Percentiles rank a stretch among this genome's conserved stretches.
These are phyloP conservation scores for Bombardia bombarda DNA, from an alignment of 495 filamentous ascomycete genomes.

Conservation along the genomic window DNA sequence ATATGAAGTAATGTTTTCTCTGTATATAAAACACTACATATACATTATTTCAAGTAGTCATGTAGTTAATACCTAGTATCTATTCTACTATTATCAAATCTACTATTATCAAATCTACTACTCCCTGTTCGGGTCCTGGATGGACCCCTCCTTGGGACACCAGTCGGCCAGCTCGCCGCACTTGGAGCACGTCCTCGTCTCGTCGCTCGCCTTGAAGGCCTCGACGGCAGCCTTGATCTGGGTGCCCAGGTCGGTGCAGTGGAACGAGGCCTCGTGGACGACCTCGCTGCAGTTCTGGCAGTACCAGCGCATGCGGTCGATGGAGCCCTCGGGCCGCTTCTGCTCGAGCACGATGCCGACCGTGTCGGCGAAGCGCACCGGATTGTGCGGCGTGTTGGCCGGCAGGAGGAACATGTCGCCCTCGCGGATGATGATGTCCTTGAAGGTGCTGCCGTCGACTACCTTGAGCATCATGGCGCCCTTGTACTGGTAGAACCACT, in stretches of 20 bases:
- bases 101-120: neutral
- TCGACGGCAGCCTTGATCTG: slow-evolving; percentile 95
- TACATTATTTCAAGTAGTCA: neutral
- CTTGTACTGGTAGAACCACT: slow-evolving; percentile 96
- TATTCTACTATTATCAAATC: neutral
- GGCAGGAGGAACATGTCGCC: slow-evolving; percentile 94
- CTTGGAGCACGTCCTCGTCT: slow-evolving; percentile 64
- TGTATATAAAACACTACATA: neutral
- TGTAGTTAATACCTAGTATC: neutral
- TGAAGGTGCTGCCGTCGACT: slow-evolving; percentile 61
- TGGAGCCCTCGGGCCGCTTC: slow-evolving; percentile 54
- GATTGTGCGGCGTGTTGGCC: slow-evolving; percentile 80
- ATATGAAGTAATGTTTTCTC: neutral
- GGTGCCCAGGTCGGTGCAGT: slow-evolving; percentile 88
- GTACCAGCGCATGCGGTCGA: slow-evolving; percentile 90
- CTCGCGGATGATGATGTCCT: slow-evolving; percentile 82
- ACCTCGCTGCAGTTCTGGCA: slow-evolving; percentile 61
- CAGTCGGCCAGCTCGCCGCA: slow-evolving; percentile 68
- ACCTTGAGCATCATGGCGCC: slow-evolving; percentile 92
- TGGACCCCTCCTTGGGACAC: slow-evolving; percentile 39
- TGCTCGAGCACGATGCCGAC: slow-evolving; percentile 88
- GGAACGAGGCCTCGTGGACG: slow-evolving; percentile 81
- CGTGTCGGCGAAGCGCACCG: slow-evolving; percentile 55
- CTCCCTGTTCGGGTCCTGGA: slow-evolving; percentile 42
- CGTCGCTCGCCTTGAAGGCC: slow-evolving; percentile 62